Evolutionary conservation across 1,139 yeast genomes (phyloP).

Genomic region (Saccharomyces hybrid): DNA sequence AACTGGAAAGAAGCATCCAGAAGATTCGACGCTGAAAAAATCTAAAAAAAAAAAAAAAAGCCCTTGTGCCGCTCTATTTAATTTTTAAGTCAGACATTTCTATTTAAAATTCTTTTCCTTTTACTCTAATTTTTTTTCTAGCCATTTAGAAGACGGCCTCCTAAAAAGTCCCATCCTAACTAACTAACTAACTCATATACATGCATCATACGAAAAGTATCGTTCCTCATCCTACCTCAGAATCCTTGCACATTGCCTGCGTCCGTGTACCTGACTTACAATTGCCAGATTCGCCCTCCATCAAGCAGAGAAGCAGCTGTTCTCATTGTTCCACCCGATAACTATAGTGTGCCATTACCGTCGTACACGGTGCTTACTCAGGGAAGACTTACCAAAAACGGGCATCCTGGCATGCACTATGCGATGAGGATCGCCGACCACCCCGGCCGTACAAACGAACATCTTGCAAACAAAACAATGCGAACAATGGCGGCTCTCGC

Average conservation of each 20-base stretch:
- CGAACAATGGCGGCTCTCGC: not conserved
- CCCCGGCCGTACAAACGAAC: not conserved
- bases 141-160: not conserved
- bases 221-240: not conserved
- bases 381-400: not conserved
- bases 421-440: not conserved
- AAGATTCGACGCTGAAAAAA: constrained; percentile 30
- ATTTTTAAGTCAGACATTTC: not conserved
- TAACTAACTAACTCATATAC: not conserved
- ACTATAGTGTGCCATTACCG: too few species aligned
- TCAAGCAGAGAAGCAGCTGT: not conserved
- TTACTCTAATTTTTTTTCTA: too few species aligned
- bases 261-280: not conserved
- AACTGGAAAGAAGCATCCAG: constrained; percentile 93
- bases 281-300: not conserved
- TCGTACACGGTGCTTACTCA: not conserved
- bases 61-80: too few species aligned
- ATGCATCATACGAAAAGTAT: not conserved
- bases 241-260: not conserved
- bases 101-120: not conserved
- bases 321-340: not conserved
- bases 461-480: not conserved
- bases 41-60: constrained; percentile 11
- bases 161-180: not conserved
- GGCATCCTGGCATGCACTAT: not conserved